These are phyloP conservation scores for Globisporangium parvum DNA, from an alignment of 352 stramenopile species.

Conservation along the genomic window DNA sequence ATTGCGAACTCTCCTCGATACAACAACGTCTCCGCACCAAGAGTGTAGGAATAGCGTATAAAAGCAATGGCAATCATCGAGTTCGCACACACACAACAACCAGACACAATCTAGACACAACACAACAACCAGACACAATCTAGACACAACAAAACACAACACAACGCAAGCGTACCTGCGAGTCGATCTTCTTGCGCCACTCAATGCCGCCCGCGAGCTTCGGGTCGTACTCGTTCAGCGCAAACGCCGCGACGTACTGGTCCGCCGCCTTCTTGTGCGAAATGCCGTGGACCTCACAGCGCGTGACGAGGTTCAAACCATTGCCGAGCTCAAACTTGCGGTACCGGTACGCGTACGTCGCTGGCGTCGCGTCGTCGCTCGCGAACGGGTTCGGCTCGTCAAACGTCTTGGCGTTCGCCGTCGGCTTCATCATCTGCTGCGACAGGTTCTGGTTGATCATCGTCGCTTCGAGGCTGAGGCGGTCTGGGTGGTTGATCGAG, in stretches of 20 bases:
- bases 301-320: conserved; percentile 86
- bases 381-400: conserved; percentile 92
- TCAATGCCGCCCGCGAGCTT: conserved; percentile 84
- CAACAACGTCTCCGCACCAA: conserved; percentile 25
- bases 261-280: conserved; percentile 82
- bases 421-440: conserved; percentile 92
- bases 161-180: conserved; percentile 46
- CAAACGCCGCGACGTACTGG: conserved; percentile 93
- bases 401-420: conserved; percentile 51
- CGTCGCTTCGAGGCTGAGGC: conserved; percentile 94
- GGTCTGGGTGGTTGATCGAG: conserved; percentile 95
- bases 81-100: conserved; percentile 21
- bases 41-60: conserved; percentile 43
- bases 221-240: conserved; percentile 97
- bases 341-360: conserved; percentile 96
- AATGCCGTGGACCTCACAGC: conserved; percentile 94
- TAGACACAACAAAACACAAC: no score
- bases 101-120: no score
- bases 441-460: conserved; percentile 99
- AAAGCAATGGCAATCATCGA: conserved; percentile 56
- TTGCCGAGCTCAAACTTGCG: conserved; percentile 93
- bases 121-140: no score
- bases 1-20: conserved; percentile 24
- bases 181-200: conserved; percentile 98
- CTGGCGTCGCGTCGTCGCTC: conserved; percentile 91